Conservation (phyloP, 1,284 basidiomycete genomes). For the Blastosporella zonata region DNA sequence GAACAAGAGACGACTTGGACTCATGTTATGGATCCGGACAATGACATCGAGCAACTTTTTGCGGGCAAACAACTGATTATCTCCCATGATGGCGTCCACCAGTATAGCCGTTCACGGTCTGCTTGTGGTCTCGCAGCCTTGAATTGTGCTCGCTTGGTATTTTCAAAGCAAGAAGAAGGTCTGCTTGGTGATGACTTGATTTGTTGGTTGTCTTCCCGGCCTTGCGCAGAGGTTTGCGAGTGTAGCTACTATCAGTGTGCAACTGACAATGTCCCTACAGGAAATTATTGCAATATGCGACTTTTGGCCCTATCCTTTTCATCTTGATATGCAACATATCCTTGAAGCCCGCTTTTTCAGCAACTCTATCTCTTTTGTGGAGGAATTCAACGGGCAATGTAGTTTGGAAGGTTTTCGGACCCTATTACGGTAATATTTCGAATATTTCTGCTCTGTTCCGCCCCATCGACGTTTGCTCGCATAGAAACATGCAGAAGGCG, state of each 20-base stretch:
- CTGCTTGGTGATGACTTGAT: slow-evolving; percentile 33
- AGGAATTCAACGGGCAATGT: slow-evolving; percentile 39
- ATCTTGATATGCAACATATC: slow-evolving; percentile 58
- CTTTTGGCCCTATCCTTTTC: slow-evolving; percentile 48
- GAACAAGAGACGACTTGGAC: background rate
- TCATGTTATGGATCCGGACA: background rate
- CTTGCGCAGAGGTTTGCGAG: slow-evolving; percentile 39
- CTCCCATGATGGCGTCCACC: slow-evolving; percentile 44
- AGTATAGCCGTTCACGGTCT: slow-evolving; percentile 44
- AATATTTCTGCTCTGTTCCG: slow-evolving; percentile 27
- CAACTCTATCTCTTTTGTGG: slow-evolving; percentile 34
- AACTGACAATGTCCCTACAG: slow-evolving; percentile 26
- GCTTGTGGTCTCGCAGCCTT: slow-evolving; percentile 62
- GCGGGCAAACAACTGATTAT: slow-evolving; percentile 29
- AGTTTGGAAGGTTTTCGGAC: slow-evolving; percentile 37
- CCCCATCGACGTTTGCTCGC: slow-evolving; percentile 1
- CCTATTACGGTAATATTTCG: slow-evolving; percentile 41
- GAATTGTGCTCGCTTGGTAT: slow-evolving; percentile 54
- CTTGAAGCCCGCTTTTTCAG: slow-evolving; percentile 39
- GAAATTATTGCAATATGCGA: slow-evolving; percentile 52
- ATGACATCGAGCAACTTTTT: slow-evolving; percentile 20
- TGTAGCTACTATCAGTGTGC: background rate
- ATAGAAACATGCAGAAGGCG: slow-evolving; percentile 30
- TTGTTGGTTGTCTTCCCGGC: slow-evolving; percentile 31
- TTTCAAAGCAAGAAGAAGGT: slow-evolving; percentile 34